phyloP scores from a whole-genome alignment of 768 basidiomycete species.

The Chiua virens region DNA sequence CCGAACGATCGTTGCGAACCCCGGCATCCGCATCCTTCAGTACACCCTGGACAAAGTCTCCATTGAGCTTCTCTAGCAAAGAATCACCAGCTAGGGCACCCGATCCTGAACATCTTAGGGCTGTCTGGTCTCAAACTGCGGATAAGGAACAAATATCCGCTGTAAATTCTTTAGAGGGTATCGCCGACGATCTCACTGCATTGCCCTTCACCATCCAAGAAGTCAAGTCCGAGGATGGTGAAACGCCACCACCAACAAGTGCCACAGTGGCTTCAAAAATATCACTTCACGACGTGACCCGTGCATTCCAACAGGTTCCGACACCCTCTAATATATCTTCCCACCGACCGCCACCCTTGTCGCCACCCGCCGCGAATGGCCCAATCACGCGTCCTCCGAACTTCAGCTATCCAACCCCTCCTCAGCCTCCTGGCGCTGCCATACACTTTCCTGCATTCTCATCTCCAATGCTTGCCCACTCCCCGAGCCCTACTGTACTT shows the following conservation, averaged over 20 bases:
- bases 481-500: conserved; percentile 65
- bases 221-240: conserved; percentile 84
- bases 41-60: conserved; percentile 53
- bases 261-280: conserved; percentile 63
- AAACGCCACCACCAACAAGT: conserved; percentile 68
- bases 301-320: conserved; percentile 86
- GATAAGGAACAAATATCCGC: conserved; percentile 65
- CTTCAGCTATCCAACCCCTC: conserved; percentile 37
- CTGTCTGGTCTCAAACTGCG: conserved; percentile 79
- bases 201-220: conserved; percentile 82
- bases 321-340: conserved; percentile 49
- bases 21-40: conserved; percentile 40
- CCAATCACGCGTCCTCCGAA: conserved; percentile 26
- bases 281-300: conserved; percentile 79
- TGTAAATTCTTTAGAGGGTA: conserved; percentile 81
- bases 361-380: conserved; percentile 46
- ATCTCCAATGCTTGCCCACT: conserved; percentile 71
- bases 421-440: conserved; percentile 43
- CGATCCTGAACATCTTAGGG: conserved; percentile 83
- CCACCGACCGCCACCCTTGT: conserved; percentile 48
- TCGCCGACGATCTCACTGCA: conserved; percentile 78
- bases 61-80: conserved; percentile 55
- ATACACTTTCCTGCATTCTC: conserved; percentile 63
- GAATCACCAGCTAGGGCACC: conserved; percentile 68
- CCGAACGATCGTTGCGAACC: conserved; percentile 47